Conservation (phyloP, 2,329 filamentous ascomycete species). For the Colletotrichum lupini region DNA sequence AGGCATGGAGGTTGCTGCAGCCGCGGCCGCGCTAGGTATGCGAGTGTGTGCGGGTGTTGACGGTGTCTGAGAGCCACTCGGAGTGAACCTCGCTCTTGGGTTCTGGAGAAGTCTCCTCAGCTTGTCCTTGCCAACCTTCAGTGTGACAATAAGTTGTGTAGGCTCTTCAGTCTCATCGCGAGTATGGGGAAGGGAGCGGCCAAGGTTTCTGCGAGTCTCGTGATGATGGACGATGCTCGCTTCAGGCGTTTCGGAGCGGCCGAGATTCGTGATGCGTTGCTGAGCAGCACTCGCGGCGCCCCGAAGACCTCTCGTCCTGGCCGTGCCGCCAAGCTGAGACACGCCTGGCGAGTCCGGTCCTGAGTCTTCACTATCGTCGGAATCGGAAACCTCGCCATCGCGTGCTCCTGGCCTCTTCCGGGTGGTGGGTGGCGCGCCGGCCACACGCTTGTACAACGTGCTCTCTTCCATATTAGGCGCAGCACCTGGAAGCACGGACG, state of each 20-base stretch:
- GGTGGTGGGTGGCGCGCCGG: conserved; percentile 64
- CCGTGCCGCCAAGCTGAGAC: conserved; percentile 79
- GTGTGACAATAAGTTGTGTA: conserved; percentile 76
- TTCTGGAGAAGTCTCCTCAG: conserved; percentile 74
- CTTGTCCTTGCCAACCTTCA: conserved; percentile 79
- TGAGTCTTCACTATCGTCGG: conserved; percentile 92
- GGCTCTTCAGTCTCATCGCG: conserved; percentile 86
- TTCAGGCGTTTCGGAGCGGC: conserved; percentile 92
- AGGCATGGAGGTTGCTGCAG: conserved; percentile 46
- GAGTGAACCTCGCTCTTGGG: conserved; percentile 41
- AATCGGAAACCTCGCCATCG: conserved; percentile 83
- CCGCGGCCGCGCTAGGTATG: conserved; percentile 42
- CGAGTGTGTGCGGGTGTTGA: conserved; percentile 43
- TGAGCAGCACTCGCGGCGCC: conserved; percentile 89
- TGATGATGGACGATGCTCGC: conserved; percentile 68
- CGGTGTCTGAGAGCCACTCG: conserved; percentile 46
- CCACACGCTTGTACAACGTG: conserved; percentile 83
- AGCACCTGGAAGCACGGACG: conserved; percentile 89
- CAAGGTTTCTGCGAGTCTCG: conserved; percentile 75
- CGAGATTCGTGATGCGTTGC: conserved; percentile 84
- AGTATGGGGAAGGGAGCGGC: conserved; percentile 67
- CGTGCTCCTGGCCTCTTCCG: conserved; percentile 67
- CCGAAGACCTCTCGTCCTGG: conserved; percentile 87
- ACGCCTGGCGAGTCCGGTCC: conserved; percentile 86
- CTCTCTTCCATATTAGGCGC: conserved; percentile 85